phyloP scores from a whole-genome alignment of 2,329 filamentous ascomycete genomes.

The Sclerotinia trifoliorum region DNA sequence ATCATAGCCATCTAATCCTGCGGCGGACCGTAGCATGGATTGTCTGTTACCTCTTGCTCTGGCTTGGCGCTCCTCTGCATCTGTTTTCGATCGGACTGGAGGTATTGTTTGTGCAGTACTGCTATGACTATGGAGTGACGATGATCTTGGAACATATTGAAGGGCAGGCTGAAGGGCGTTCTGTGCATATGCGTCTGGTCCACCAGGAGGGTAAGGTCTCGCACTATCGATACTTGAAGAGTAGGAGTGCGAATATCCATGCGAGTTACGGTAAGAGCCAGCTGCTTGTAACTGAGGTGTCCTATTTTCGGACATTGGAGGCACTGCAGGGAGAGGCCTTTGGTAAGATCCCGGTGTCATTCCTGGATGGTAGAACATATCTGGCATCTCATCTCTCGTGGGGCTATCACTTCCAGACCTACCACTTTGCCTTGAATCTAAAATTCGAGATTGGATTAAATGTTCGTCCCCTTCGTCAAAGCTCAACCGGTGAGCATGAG shows the following conservation, averaged over 20 bases:
- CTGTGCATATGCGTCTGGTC: constrained; percentile 45
- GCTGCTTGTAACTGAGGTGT: constrained; percentile 51
- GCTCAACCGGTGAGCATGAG: constrained; percentile 72
- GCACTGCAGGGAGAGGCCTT: constrained; percentile 64
- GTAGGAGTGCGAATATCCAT: constrained; percentile 49
- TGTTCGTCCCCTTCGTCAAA: constrained; percentile 92
- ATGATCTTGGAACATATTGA: constrained; percentile 64
- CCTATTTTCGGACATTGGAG: constrained; percentile 48
- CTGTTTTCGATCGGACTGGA: constrained; percentile 90
- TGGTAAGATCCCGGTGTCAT: constrained; percentile 60
- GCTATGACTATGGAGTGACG: constrained; percentile 79
- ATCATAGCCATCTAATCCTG: constrained; percentile 58
- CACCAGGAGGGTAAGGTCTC: constrained; percentile 33
- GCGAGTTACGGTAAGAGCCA: constrained; percentile 56
- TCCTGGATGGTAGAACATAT: constrained; percentile 92
- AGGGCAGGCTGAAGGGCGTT: constrained; percentile 40
- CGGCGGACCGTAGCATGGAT: constrained; percentile 51
- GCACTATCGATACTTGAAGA: constrained; percentile 48
- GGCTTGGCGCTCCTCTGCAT: constrained; percentile 68
- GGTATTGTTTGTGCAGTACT: constrained; percentile 75
- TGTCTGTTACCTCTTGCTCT: constrained; percentile 53
- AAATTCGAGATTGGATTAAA: constrained; percentile 56
- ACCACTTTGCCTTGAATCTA: constrained; percentile 45
- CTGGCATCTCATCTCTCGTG: constrained; percentile 71
- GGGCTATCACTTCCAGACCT: constrained; percentile 62